Conservation (phyloP, 176 grass and related monocot species). For the Triticum turgidum region DNA sequence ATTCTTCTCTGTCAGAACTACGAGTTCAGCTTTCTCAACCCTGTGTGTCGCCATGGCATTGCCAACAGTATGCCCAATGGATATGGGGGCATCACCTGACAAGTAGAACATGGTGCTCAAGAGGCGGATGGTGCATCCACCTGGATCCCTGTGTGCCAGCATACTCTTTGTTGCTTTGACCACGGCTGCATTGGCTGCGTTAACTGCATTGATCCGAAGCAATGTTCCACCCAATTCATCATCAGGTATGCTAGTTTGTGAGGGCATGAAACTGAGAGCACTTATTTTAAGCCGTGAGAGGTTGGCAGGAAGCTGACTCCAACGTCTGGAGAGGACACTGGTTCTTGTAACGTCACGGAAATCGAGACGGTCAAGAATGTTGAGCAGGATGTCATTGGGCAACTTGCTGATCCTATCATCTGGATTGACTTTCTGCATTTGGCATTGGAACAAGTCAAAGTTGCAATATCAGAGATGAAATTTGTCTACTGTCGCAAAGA, state of each 20-base stretch:
- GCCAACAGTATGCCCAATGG: too few relatives aligned
- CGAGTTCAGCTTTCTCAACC: too few relatives aligned
- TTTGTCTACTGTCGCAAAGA: too few relatives aligned
- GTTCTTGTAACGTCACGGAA: not conserved
- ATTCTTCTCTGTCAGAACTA: too few relatives aligned
- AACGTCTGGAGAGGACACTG: not conserved
- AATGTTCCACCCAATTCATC: too few relatives aligned
- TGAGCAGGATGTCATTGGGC: not conserved
- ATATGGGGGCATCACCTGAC: too few relatives aligned
- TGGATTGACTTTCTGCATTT: not conserved
- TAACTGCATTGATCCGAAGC: too few relatives aligned
- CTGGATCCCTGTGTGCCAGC: too few relatives aligned
- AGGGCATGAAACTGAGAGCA: not conserved
- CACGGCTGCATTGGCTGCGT: not conserved
- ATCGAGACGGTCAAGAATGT: not conserved
- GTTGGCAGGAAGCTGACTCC: not conserved
- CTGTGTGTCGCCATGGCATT: too few relatives aligned
- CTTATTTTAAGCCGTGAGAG: not conserved
- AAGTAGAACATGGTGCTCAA: too few relatives aligned
- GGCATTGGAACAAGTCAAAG: not conserved
- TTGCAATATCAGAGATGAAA: not conserved
- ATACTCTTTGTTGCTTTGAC: too few relatives aligned
- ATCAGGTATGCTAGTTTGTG: not conserved
- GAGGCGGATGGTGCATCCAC: too few relatives aligned
- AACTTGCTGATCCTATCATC: not conserved